Evolutionary conservation across 371 early-diverging fungal genomes (phyloP).

Genomic region (Mortierella sp.): DNA sequence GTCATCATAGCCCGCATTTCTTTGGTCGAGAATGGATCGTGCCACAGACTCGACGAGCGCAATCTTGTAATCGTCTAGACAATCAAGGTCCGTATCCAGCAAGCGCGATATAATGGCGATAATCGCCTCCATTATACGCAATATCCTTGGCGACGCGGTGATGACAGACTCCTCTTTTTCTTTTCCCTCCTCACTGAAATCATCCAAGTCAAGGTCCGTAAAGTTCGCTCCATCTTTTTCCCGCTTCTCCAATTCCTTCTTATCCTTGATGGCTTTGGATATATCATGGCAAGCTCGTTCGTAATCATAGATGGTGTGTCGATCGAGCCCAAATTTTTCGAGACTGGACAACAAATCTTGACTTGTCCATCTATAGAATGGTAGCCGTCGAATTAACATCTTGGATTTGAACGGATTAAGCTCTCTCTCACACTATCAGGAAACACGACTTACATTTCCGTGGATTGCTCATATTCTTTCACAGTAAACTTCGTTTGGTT

Average conservation of each 20-base stretch:
- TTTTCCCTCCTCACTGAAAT: not conserved
- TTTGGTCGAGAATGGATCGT: conserved; percentile 14
- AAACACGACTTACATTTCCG: conserved; percentile 53
- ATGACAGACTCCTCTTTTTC: not conserved
- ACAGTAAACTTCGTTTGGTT: conserved; percentile 41
- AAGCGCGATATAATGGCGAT: conserved; percentile 58
- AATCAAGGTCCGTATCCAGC: conserved; percentile 37
- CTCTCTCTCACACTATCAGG: not conserved
- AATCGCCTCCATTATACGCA: conserved; percentile 46
- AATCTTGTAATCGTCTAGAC: conserved; percentile 62
- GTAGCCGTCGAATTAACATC: not conserved
- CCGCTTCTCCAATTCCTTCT: conserved; percentile 34
- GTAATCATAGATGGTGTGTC: conserved; percentile 13
- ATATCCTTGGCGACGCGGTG: conserved; percentile 12
- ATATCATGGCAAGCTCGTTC: conserved; percentile 49
- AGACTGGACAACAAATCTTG: conserved; percentile 46
- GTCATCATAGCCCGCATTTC: not conserved
- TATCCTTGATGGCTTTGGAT: conserved; percentile 51
- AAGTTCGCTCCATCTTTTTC: not conserved
- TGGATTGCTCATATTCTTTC: conserved; percentile 59
- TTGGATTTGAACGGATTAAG: not conserved
- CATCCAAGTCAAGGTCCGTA: not conserved
- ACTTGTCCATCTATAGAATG: conserved; percentile 57
- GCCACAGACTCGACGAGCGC: conserved; percentile 52
- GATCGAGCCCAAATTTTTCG: conserved; percentile 37